These are phyloP conservation scores for Aspergillus thermomutatus DNA, from an alignment of 2,329 filamentous ascomycete species.

Conservation along the genomic window DNA sequence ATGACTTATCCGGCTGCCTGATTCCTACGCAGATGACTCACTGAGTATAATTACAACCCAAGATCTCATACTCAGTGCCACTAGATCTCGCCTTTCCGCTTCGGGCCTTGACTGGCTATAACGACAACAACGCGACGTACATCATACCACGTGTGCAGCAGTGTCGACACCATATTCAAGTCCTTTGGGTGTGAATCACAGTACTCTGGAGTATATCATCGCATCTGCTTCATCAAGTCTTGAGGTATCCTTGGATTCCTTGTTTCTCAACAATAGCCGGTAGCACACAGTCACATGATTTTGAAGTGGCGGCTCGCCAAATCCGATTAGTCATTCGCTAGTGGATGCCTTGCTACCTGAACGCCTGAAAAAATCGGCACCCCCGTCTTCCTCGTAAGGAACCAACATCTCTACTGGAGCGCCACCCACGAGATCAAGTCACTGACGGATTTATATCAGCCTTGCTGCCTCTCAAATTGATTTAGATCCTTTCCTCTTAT, in stretches of 20 bases:
- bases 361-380: constrained; percentile 25
- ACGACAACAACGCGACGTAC: background rate
- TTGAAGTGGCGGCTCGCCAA: constrained; percentile 17
- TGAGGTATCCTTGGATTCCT: background rate
- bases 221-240: background rate
- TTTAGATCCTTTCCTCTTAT: background rate
- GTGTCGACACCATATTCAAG: background rate
- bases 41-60: background rate
- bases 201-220: background rate
- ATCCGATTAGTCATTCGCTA: constrained; percentile 17
- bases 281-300: background rate
- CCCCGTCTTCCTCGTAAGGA: constrained; percentile 16
- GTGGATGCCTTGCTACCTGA: constrained; percentile 27
- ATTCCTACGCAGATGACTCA: background rate
- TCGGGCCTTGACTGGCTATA: background rate
- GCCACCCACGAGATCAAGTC: constrained; percentile 8
- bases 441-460: constrained; percentile 8
- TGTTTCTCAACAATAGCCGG: background rate
- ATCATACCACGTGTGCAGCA: background rate
- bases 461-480: background rate
- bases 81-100: background rate
- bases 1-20: background rate
- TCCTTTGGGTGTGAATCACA: background rate
- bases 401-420: constrained; percentile 6
- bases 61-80: background rate